phyloP scores from a whole-genome alignment of 2,329 filamentous ascomycete species.

The Beauveria medogensis region DNA sequence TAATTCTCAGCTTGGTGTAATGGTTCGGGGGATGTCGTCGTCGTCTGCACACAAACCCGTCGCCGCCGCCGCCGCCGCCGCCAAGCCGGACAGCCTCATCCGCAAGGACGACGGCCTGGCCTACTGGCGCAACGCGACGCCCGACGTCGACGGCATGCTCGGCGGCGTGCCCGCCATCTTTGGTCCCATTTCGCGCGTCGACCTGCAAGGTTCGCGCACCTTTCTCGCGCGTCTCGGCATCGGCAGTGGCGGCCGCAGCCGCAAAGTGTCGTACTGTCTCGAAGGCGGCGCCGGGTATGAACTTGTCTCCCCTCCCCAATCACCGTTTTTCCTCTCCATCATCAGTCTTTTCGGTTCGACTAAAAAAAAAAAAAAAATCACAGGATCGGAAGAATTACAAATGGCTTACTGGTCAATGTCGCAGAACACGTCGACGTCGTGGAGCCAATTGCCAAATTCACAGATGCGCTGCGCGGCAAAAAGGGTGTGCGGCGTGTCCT shows the following conservation, averaged over 20 bases:
- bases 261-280: constrained; percentile 21
- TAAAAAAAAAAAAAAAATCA: neutral
- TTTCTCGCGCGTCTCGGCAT: constrained; percentile 61
- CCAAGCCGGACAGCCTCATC: constrained; percentile 2
- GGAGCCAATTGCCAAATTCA: constrained; percentile 80
- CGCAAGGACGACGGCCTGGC: constrained; percentile 6
- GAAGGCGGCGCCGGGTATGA: constrained; percentile 35
- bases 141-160: constrained; percentile 60
- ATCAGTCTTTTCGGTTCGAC: neutral
- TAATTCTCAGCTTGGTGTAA: no score
- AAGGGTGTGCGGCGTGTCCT: constrained; percentile 56
- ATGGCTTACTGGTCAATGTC: constrained; percentile 63
- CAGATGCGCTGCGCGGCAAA: constrained; percentile 48
- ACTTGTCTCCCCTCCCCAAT: neutral
- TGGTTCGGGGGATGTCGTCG: no score
- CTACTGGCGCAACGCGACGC: constrained; percentile 40
- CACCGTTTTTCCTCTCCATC: neutral
- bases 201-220: constrained; percentile 60
- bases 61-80: neutral
- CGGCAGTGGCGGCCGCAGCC: constrained; percentile 21
- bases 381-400: constrained; percentile 76
- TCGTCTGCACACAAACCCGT: neutral
- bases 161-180: constrained; percentile 49
- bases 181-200: constrained; percentile 46
- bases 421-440: constrained; percentile 71